Evolutionary conservation across 495 filamentous ascomycete species (phyloP), one percentile per base, ranked within the genome.

Genomic region (Hyaloscypha bicolor): DNA sequence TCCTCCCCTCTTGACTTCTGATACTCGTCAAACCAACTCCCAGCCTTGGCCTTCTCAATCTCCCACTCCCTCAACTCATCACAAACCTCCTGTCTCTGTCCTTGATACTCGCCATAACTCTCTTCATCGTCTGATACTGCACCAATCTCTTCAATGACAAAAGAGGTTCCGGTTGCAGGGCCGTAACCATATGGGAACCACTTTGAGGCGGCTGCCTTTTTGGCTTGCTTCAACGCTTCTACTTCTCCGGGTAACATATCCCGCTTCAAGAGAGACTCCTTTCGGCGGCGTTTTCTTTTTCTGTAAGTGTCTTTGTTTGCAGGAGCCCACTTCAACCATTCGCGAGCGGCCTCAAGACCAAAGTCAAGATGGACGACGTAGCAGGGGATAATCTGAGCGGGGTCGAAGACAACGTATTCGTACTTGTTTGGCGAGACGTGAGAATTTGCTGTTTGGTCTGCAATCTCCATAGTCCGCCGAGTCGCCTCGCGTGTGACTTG

Each of bases 181-280:
- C 79, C 78, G 68, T 71, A 81, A 12, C 79, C 79, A 58, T 78
- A 79, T 3, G 78, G 77, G 61, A 81, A 81, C 67, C 74, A 80
- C 58, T 81, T 81, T n/a, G 70, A 52, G 0, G 77, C 79, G 31
- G 73, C 71, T 9, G 78, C 74, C 16, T 78, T 64, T 19, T 66
- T 58, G 29, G 75, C 77, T 30, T 70, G 64, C 58, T 74, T 78
- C 55, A 67, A 22, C 2, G 71, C 68, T 67, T 74, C 67, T 37
- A 55, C 56, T 21, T 80, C 78, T 0, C 73, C 75, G 4, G 76
- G 70, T 16, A 52, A 64, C 0, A 70, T 5, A 11, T 67, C 51
- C 30, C 63, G 30, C 21, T 65, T 29, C 19, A 53, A 6, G 4
- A 74, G 62, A 25, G 25, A 25, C 25, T 25, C 25, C 25, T 25